Base-by-base conservation (phyloP, 129 eudicot genomes). In the Arctium minus region DNA sequence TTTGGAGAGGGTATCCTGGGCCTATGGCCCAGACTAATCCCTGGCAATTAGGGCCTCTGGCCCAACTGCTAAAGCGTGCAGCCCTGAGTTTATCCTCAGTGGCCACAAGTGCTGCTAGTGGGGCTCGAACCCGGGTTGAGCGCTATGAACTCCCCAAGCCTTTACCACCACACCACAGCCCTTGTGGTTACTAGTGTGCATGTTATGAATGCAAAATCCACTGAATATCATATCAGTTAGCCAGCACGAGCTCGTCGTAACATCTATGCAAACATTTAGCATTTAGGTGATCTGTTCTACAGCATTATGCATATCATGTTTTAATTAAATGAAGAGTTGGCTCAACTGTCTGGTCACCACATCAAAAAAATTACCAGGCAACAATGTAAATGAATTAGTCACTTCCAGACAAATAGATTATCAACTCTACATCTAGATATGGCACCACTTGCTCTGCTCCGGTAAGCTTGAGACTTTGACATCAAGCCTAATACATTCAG, bases 161-260 rank as follows among this genome's bases (percentile, higher is more conserved):
- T n/a, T n/a, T n/a, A n/a, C n/a, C n/a, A n/a, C n/a, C n/a, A n/a
- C n/a, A n/a, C n/a, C n/a, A n/a, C n/a, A n/a, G n/a, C n/a, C n/a
- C n/a, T n/a, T n/a, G n/a, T n/a, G n/a, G n/a, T n/a, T n/a, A 81
- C n/a, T 37, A 32, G 48, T 56, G 33, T 62, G 53, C 72, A 9
- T 33, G 81, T 48, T n/a, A 64, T 62, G 36, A 62, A 18, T 77
- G 60, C 37, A 77, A 62, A 77, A 62, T 62, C 81, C 56, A 35
- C 50, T 35, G 72, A 77, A 3, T 29, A 60, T 64, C 2, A 18
- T 64, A n/a, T 1, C 27, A 15, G 65, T 53, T 15, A 53, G 17
- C 65, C 65, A 15, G 7, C 27, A 53, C 17, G 27, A 53, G 65
- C 65, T 53, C 65, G 6, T 53, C 7, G 32, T 64, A 64, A 18